Percentiles rank a stretch among this genome's conserved stretches.
Conservation (phyloP, 2,329 filamentous ascomycete species). For the Exutisphaerella laricina region DNA sequence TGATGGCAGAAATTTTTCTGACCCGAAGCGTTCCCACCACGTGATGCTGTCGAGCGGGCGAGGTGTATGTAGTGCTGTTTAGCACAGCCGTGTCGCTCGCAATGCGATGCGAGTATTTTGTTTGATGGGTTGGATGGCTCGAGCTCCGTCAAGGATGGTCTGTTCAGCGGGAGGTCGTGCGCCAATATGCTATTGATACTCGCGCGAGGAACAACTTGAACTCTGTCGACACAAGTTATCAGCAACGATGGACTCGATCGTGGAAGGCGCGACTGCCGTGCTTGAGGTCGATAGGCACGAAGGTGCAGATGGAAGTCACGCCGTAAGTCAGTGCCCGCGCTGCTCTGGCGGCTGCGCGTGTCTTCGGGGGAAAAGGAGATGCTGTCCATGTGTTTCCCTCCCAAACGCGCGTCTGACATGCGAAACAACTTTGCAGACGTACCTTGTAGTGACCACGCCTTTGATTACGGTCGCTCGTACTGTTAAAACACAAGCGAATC, state of each 20-base stretch:
- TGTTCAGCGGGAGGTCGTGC: conserved; percentile 26
- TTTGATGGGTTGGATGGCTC: conserved; percentile 16
- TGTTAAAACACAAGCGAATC: conserved; percentile 1
- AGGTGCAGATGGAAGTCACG: conserved; percentile 1
- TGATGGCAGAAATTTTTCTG: conserved; percentile 23
- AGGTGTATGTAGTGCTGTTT: conserved; percentile 1
- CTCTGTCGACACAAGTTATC: conserved; percentile 1
- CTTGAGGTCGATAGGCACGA: background rate
- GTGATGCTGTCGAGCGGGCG: conserved; percentile 11
- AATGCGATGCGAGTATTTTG: conserved; percentile 5
- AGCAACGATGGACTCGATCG: conserved; percentile 4
- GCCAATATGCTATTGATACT: conserved; percentile 14
- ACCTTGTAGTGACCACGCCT: conserved; percentile 4
- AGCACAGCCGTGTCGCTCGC: conserved; percentile 1
- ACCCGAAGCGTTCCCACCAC: conserved; percentile 14
- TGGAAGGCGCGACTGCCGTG: conserved; percentile 3
- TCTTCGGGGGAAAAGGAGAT: conserved; percentile 4
- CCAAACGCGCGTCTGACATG: background rate
- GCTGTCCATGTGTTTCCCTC: background rate
- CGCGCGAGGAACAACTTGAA: conserved; percentile 1
- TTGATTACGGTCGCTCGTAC: background rate
- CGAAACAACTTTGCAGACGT: conserved; percentile 3
- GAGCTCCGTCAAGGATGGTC: conserved; percentile 13
- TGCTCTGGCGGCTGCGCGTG: background rate
- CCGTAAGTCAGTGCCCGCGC: background rate